phyloP scores from a whole-genome alignment of 257 asterid species.

The Schizonepeta tenuifolia region DNA sequence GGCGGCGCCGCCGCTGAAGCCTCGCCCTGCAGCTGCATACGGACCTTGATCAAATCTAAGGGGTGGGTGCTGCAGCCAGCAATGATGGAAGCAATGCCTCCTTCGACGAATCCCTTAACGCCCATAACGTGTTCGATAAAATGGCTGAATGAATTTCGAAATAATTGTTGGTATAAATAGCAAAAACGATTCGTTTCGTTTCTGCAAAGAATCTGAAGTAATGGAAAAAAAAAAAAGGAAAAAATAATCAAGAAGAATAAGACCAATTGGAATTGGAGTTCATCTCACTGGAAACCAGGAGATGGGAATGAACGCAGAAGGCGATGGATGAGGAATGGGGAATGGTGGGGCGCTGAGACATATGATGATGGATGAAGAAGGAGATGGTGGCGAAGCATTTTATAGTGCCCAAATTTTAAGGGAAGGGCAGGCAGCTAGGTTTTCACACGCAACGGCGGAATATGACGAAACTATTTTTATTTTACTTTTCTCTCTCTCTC shows the following conservation, averaged over 20 bases:
- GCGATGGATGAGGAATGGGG: slow-evolving; percentile 86
- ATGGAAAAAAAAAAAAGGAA: background rate
- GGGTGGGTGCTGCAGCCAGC: slow-evolving; percentile 95
- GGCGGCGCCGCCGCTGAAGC: slow-evolving; percentile 18
- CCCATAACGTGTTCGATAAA: slow-evolving; percentile 55
- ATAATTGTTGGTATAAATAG: background rate
- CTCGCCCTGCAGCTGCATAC: slow-evolving; percentile 92
- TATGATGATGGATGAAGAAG: slow-evolving; percentile 40
- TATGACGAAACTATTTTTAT: background rate
- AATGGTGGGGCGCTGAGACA: slow-evolving; percentile 86
- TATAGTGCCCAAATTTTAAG: slow-evolving; percentile 34
- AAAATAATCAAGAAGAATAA: background rate
- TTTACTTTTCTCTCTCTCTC: background rate
- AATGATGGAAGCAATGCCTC: slow-evolving; percentile 85
- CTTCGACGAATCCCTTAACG: slow-evolving; percentile 83
- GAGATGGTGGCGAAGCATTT: slow-evolving; percentile 28
- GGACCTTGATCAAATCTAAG: slow-evolving; percentile 76
- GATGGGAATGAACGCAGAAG: slow-evolving; percentile 81
- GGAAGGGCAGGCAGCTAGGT: slow-evolving; percentile 35
- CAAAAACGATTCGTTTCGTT: slow-evolving; percentile 24
- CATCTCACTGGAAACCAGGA: slow-evolving; percentile 98
- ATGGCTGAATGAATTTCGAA: background rate
- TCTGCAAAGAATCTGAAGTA: slow-evolving; percentile 10
- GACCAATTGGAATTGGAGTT: slow-evolving; percentile 66
- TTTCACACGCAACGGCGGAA: slow-evolving; percentile 38